Conservation (phyloP, 2,329 filamentous ascomycete species). For the Diaporthe velutina region DNA sequence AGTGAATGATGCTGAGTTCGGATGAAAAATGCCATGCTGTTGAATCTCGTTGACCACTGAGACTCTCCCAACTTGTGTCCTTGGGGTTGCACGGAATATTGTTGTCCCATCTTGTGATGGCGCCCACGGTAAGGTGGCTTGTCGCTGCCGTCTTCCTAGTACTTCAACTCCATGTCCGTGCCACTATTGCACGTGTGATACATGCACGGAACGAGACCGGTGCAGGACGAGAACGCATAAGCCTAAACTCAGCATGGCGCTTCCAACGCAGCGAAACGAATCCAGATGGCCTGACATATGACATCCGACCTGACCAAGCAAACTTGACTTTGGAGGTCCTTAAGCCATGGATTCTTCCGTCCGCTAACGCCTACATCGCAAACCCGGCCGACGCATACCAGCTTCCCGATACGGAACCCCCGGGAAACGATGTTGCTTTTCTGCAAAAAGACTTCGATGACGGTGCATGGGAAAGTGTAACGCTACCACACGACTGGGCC, state of each 20-base stretch:
- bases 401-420: constrained; percentile 10
- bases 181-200: neutral
- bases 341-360: constrained; percentile 37
- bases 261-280: constrained; percentile 32
- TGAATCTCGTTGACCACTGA: neutral
- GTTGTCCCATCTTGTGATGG: neutral
- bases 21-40: neutral
- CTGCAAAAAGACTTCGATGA: constrained; percentile 49
- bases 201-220: constrained; percentile 3
- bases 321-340: constrained; percentile 25
- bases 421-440: constrained; percentile 32
- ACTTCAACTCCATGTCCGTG: neutral
- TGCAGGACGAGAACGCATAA: constrained; percentile 19
- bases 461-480: constrained; percentile 54
- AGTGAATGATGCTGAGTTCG: neutral
- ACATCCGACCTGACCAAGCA: constrained; percentile 33
- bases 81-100: neutral
- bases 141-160: neutral
- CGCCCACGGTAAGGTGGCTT: neutral
- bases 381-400: neutral
- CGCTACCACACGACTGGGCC: constrained; percentile 64
- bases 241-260: constrained; percentile 26
- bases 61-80: neutral
- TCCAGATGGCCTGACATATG: constrained; percentile 34
- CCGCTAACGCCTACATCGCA: constrained; percentile 29